Evolutionary conservation across 441 rosid genomes (phyloP).

Genomic region (Croton setiger): DNA sequence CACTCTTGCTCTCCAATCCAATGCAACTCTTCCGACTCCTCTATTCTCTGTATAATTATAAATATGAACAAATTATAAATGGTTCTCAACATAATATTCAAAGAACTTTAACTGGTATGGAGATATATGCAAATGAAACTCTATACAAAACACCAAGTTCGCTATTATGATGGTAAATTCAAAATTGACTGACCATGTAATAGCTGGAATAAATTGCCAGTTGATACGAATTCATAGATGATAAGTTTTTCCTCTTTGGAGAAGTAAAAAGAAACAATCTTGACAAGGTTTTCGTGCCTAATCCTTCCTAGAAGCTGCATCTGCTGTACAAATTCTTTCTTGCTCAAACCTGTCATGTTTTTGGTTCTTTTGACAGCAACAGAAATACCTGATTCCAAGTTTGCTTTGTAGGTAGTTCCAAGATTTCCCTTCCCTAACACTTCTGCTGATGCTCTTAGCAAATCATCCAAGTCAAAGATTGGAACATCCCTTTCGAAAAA

Average conservation of each 20-base stretch:
- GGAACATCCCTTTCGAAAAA: constrained; percentile 38
- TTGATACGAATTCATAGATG: constrained; percentile 41
- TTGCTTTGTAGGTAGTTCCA: constrained; percentile 48
- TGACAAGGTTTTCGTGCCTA: constrained; percentile 43
- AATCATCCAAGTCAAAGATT: constrained; percentile 51
- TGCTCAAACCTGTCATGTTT: constrained; percentile 33
- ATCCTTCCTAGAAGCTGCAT: constrained; percentile 52
- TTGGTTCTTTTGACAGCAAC: constrained; percentile 45
- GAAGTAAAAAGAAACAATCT: constrained; percentile 45
- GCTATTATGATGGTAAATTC: not conserved
- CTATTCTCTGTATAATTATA: constrained; percentile 29
- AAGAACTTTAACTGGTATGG: too few species aligned
- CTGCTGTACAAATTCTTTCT: constrained; percentile 46
- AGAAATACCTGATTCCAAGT: constrained; percentile 41
- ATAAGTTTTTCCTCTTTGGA: constrained; percentile 51
- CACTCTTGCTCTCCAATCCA: constrained; percentile 43
- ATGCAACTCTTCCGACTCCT: constrained; percentile 41
- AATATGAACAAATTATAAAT: not conserved
- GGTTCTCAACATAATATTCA: not conserved
- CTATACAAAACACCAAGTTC: too few species aligned
- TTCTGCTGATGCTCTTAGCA: constrained; percentile 56
- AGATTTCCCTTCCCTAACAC: constrained; percentile 47
- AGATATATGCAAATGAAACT: too few species aligned
- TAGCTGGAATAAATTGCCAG: constrained; percentile 44
- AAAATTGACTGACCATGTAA: constrained; percentile 45